These are phyloP conservation scores for Dictyostelium firmibasis DNA, from an alignment of 78 protist genomes.

Conservation along the genomic window DNA sequence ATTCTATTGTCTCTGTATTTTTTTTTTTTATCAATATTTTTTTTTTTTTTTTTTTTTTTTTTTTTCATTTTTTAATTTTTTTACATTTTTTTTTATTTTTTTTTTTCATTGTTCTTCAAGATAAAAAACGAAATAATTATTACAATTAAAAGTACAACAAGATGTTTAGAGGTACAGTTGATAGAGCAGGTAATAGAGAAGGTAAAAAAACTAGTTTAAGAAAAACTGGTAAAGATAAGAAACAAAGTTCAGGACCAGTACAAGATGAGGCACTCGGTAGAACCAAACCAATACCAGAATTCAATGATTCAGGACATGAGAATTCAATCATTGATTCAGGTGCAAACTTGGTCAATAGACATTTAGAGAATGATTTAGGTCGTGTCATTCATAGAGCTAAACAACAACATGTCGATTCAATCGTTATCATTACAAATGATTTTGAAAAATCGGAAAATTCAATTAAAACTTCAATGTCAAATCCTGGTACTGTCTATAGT, in stretches of 20 bases:
- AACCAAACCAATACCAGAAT: conserved; percentile 2
- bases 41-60: too few relatives aligned
- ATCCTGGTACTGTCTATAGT: conserved; percentile 25
- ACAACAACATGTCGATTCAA: conserved; percentile 20
- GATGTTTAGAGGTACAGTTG: conserved; percentile 29
- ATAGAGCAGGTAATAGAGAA: conserved; percentile 57
- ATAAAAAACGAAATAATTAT: background rate
- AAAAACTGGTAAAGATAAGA: conserved; percentile 65
- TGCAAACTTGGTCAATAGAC: conserved; percentile 51
- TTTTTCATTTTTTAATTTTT: too few relatives aligned
- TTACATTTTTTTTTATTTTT: too few relatives aligned
- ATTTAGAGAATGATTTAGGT: conserved; percentile 27
- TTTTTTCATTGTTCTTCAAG: too few relatives aligned
- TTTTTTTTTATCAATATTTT: too few relatives aligned
- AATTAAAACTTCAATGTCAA: background rate
- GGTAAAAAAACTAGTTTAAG: conserved; percentile 58
- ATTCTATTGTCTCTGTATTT: too few relatives aligned
- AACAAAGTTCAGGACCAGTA: background rate
- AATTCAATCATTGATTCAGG: conserved; percentile 11
- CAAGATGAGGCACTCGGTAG: background rate
- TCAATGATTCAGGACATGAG: background rate
- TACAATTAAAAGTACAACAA: too few relatives aligned
- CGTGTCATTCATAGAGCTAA: conserved; percentile 52
- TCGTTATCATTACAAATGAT: conserved; percentile 55
- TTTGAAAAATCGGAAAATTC: conserved; percentile 40